These are phyloP conservation scores for Nakaseomyces delphensis DNA, from an alignment of 1,139 yeast genomes.

Conservation along the genomic window DNA sequence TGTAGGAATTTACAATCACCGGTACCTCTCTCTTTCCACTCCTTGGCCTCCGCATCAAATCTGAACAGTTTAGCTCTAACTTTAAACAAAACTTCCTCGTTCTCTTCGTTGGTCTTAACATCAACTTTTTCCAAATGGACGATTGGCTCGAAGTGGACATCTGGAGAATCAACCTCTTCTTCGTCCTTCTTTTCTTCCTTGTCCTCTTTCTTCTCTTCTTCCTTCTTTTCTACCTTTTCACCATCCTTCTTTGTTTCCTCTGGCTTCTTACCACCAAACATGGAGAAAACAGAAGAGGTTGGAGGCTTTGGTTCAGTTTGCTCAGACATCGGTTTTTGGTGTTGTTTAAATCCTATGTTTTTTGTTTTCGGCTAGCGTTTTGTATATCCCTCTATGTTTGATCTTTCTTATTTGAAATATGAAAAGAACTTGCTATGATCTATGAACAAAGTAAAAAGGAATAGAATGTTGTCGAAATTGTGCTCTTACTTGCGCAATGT, in stretches of 20 bases:
- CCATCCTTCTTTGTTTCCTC: constrained; percentile 34
- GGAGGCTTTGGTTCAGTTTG: constrained; percentile 40
- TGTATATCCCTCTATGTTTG: background rate
- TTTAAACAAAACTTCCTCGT: constrained; percentile 81
- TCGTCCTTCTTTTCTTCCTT: constrained; percentile 42
- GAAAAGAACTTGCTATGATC: too few relatives aligned
- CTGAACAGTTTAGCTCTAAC: constrained; percentile 92
- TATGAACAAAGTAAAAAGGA: too few relatives aligned
- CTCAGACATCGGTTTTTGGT: constrained; percentile 29
- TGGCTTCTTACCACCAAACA: constrained; percentile 69
- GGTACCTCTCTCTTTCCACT: constrained; percentile 99
- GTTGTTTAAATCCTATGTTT: background rate
- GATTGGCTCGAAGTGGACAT: constrained; percentile 93
- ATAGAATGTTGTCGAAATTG: too few relatives aligned
- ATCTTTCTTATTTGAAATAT: too few relatives aligned
- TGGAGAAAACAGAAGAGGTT: constrained; percentile 71
- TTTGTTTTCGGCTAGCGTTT: background rate
- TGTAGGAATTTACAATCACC: constrained; percentile 95
- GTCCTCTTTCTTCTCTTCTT: constrained; percentile 32
- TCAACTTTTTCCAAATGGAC: constrained; percentile 94
- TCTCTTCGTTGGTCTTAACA: constrained; percentile 93
- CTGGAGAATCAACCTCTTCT: constrained; percentile 83
- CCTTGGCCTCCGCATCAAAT: constrained; percentile 72
- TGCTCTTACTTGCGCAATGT: too few relatives aligned
- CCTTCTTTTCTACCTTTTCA: constrained; percentile 32